These are phyloP conservation scores for Pelargonium nanum DNA, from an alignment of 345 rosid species.

Conservation along the genomic window DNA sequence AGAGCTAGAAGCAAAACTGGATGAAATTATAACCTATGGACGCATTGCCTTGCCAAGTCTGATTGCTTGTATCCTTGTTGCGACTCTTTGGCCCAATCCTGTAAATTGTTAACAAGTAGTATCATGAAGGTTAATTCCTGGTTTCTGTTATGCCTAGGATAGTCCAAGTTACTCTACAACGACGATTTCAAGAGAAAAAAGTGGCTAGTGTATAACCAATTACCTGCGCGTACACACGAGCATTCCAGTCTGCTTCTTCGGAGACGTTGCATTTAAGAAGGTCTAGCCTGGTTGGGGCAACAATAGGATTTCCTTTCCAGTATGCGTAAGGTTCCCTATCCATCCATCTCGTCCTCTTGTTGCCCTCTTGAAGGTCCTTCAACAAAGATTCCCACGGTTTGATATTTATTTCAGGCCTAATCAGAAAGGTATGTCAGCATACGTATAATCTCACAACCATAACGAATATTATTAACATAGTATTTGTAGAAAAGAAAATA, in stretches of 20 bases:
- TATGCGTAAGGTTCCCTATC: constrained; percentile 66
- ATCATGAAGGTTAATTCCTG: no score
- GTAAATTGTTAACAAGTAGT: constrained; percentile 6
- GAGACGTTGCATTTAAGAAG: constrained; percentile 62
- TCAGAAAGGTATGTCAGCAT: no score
- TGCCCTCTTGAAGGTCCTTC: constrained; percentile 40
- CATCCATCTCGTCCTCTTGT: constrained; percentile 36
- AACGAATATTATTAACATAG: no score
- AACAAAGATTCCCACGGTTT: constrained; percentile 51
- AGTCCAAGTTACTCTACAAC: no score
- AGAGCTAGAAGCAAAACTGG: background rate
- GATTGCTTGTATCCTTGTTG: constrained; percentile 64
- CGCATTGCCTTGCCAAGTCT: constrained; percentile 60
- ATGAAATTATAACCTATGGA: constrained; percentile 34
- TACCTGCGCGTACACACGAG: constrained; percentile 59
- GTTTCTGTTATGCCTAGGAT: no score
- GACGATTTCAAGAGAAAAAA: no score
- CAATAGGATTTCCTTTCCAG: constrained; percentile 82
- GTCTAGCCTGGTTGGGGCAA: constrained; percentile 38
- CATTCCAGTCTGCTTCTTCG: constrained; percentile 61
- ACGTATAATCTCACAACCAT: background rate
- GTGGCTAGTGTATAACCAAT: background rate
- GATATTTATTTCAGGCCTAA: constrained; percentile 70
- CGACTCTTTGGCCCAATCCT: constrained; percentile 75
- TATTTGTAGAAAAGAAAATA: no score